These are phyloP conservation scores for Cardamine chenopodiifolia DNA, from an alignment of 345 rosid genomes.

Conservation along the genomic window DNA sequence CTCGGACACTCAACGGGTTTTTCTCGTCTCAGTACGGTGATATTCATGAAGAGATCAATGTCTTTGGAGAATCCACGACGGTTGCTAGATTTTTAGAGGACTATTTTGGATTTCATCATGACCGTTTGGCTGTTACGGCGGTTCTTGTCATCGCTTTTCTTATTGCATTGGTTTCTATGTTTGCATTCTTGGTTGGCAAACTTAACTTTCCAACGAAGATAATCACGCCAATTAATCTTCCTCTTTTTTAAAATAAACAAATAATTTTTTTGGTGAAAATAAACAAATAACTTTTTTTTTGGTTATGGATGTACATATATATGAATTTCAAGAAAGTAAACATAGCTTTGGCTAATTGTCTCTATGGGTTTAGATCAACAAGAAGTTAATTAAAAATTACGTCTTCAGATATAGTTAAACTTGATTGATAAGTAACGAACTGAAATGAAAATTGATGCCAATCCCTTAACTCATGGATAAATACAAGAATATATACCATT, in stretches of 20 bases:
- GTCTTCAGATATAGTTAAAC: too few relatives aligned
- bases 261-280: not conserved
- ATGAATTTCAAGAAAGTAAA: not conserved
- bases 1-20: slow-evolving; percentile 73
- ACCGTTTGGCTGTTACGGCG: slow-evolving; percentile 46
- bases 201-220: slow-evolving; percentile 75
- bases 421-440: not conserved
- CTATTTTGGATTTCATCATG: slow-evolving; percentile 62
- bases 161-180: slow-evolving; percentile 52
- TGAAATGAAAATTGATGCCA: not conserved
- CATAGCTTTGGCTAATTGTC: not conserved
- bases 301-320: not conserved
- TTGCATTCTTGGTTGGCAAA: slow-evolving; percentile 55
- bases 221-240: slow-evolving; percentile 1
- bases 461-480: not conserved
- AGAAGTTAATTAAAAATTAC: too few relatives aligned
- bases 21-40: slow-evolving; percentile 81
- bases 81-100: slow-evolving; percentile 53
- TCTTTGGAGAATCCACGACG: slow-evolving; percentile 53
- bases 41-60: slow-evolving; percentile 46
- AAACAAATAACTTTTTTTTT: not conserved
- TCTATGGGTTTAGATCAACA: not conserved
- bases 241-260: not conserved
- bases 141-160: slow-evolving; percentile 52
- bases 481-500: not conserved